Evolutionary conservation across 768 basidiomycete genomes (phyloP).

Genomic region (Amanita rubescens): DNA sequence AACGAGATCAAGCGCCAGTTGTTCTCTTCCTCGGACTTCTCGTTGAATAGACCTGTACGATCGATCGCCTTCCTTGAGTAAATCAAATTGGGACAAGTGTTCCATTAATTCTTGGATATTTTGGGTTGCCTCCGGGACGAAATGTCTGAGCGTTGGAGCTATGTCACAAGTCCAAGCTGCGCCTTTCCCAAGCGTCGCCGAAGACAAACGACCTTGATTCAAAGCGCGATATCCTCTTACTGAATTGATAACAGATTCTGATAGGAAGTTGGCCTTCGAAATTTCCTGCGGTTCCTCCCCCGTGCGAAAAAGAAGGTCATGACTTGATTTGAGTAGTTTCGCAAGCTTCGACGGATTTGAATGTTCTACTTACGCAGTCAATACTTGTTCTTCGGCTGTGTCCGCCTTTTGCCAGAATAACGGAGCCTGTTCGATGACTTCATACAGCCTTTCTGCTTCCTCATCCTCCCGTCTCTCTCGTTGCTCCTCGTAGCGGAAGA

Average conservation of each 20-base stretch:
- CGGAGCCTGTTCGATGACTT: constrained; percentile 46
- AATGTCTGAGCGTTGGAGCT: constrained; percentile 31
- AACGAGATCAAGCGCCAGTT: constrained; percentile 55
- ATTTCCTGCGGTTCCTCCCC: constrained; percentile 37
- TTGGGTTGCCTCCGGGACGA: constrained; percentile 30
- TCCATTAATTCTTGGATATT: constrained; percentile 30
- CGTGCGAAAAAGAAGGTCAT: constrained; percentile 52
- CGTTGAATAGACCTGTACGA: constrained; percentile 33
- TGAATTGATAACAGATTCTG: constrained; percentile 44
- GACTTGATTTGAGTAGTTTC: constrained; percentile 30
- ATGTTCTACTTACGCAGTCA: constrained; percentile 49
- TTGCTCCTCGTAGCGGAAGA: constrained; percentile 21
- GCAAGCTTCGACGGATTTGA: neutral
- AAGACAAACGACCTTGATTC: constrained; percentile 37
- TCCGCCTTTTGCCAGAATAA: constrained; percentile 49
- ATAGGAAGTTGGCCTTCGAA: constrained; percentile 51
- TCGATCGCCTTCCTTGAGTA: constrained; percentile 29
- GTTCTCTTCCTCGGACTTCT: constrained; percentile 50
- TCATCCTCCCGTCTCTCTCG: constrained; percentile 24
- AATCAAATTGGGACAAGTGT: constrained; percentile 35
- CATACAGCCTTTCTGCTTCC: constrained; percentile 33
- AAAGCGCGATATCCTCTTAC: constrained; percentile 47
- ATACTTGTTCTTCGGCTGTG: constrained; percentile 39
- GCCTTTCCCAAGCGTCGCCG: constrained; percentile 26
- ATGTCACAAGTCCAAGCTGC: constrained; percentile 53